Evolutionary conservation across 1,284 basidiomycete genomes (phyloP), one percentile per base, ranked within the genome.

Genomic region (Xerocomus tenax): DNA sequence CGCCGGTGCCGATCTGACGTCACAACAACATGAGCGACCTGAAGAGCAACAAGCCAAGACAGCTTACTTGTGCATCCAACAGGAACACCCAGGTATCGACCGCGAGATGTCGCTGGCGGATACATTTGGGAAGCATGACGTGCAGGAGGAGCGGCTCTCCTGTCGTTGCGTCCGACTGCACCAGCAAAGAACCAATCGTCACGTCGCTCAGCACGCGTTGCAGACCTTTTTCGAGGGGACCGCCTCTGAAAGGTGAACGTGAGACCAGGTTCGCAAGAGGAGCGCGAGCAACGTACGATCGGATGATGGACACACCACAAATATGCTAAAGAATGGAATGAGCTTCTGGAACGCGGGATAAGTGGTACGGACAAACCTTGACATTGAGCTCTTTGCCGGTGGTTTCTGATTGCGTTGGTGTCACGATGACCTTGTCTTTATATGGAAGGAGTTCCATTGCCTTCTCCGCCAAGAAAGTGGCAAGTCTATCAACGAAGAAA

Each of bases 141-240:
- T 93, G 86, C 52, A 97, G 78, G 28, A 98, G 75, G 6, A 96
- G 71, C 0, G 94, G 93, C 64, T 98, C 95, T 34, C 91, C 91
- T 2, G 87, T 86, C 55, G 73, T 76, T 3, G 79, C 78, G 57
- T 95, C 89, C 0, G 90, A 89, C 67, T 98, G 91, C 47, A 98
- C 91, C 30, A 98, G 77, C 40, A 98, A 73, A 1, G 89, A 90
- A 26, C 95, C 95, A 18, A 97, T 76, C 0, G 87, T 81, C 2
- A 91, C 87, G 59, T 96, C 87, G 41, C 87, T 84, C 48, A 97
- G 80, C 5, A 95, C 92, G 23, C 93, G 75, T 32, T 84, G 78
- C 18, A 98, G 82, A n/a, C 95, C 93, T 44, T 84, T 83, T 63
- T 95, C 90, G 26, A 98, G 78, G 2, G 91, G 88, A 3, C 91